phyloP scores from a whole-genome alignment of 208 protist species.

The Crithidia acanthocephali region DNA sequence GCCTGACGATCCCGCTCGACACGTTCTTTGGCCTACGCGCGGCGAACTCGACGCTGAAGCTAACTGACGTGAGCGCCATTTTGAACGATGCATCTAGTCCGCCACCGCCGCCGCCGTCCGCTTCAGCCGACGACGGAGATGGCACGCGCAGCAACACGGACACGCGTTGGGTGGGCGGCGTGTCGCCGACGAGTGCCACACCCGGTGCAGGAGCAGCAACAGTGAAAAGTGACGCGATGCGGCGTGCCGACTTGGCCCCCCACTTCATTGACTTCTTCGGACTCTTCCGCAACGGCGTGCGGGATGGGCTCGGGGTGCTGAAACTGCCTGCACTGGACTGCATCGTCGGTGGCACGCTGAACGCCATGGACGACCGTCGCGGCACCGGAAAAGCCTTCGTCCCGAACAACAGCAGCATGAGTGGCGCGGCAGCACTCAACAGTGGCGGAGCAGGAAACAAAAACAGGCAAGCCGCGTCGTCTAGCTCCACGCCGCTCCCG shows the following conservation, averaged over 20 bases:
- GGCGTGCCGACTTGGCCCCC: constrained; percentile 18
- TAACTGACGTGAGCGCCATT: constrained; percentile 21
- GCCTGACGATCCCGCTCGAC: constrained; percentile 48
- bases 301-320: constrained; percentile 77
- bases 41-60: constrained; percentile 27
- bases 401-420: not conserved
- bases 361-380: constrained; percentile 9
- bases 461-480: not conserved
- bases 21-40: constrained; percentile 41
- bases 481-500: not conserved
- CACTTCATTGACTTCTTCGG: constrained; percentile 75
- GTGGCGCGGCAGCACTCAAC: not conserved
- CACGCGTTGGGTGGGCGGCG: not conserved
- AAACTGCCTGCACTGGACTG: constrained; percentile 48
- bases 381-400: constrained; percentile 3
- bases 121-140: not conserved
- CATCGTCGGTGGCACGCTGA: constrained; percentile 24
- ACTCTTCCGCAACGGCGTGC: constrained; percentile 69
- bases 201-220: not conserved
- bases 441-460: not conserved
- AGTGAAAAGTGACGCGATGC: not conserved
- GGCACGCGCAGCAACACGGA: not conserved
- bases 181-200: not conserved
- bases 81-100: not conserved
- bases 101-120: not conserved